These are phyloP conservation scores for Globisporangium rhizosaccharum DNA, from an alignment of 352 stramenopile genomes.

Conservation along the genomic window DNA sequence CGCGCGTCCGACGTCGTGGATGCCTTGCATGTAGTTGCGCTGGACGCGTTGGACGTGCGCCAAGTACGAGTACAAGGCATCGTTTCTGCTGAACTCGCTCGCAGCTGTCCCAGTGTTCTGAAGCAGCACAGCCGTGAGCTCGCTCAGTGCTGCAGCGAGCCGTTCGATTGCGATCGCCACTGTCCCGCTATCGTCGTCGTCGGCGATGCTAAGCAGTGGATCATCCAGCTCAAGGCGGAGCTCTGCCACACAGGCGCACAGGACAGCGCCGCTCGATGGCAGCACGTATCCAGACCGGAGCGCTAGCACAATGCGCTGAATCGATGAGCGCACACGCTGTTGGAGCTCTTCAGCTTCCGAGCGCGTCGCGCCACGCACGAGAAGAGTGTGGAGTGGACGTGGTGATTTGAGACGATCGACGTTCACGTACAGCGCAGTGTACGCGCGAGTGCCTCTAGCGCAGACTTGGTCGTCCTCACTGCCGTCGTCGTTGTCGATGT, in stretches of 20 bases:
- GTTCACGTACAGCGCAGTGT: background rate
- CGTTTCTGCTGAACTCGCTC: background rate
- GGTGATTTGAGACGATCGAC: background rate
- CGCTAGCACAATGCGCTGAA: slow-evolving; percentile 4
- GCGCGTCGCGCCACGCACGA: slow-evolving; percentile 6
- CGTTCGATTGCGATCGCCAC: background rate
- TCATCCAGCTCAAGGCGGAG: background rate
- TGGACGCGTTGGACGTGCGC: slow-evolving; percentile 4
- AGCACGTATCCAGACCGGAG: slow-evolving; percentile 6
- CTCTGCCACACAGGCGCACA: slow-evolving; percentile 9
- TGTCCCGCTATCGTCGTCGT: background rate
- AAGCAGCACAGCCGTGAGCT: slow-evolving; percentile 6
- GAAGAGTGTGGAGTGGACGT: slow-evolving; percentile 3
- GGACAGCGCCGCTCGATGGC: slow-evolving; percentile 8
- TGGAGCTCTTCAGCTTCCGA: background rate
- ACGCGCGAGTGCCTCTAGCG: background rate
- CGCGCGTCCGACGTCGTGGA: background rate
- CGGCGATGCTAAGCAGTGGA: background rate
- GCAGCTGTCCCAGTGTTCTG: background rate
- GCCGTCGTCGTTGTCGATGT: background rate
- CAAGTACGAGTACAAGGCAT: background rate
- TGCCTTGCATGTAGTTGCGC: slow-evolving; percentile 3
- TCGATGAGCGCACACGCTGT: background rate
- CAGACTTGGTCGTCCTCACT: background rate
- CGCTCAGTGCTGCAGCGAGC: slow-evolving; percentile 4